These are phyloP conservation scores for Lasiodiplodia theobromae DNA, from an alignment of 2,329 filamentous ascomycete species.

Conservation along the genomic window DNA sequence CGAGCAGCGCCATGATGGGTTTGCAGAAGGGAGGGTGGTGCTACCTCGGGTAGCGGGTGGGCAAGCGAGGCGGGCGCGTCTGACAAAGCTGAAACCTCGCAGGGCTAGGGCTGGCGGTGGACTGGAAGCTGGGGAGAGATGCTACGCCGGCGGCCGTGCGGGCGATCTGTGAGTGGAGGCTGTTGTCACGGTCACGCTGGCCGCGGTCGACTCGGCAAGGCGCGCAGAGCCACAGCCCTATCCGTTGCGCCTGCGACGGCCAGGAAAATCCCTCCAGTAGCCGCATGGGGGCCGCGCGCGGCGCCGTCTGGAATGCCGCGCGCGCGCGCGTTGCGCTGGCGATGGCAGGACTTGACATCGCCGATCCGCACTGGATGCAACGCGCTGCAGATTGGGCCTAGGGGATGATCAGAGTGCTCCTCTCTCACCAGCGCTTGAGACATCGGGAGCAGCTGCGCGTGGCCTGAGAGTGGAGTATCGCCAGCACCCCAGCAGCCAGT, in stretches of 20 bases:
- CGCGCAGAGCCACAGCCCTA: slow-evolving; percentile 24
- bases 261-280: slow-evolving; percentile 23
- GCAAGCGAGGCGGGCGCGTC: slow-evolving; percentile 25
- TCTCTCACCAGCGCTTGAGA: slow-evolving; percentile 19
- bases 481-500: slow-evolving; percentile 7
- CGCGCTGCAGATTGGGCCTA: slow-evolving; percentile 22
- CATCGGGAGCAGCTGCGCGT: slow-evolving; percentile 20
- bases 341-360: slow-evolving; percentile 17
- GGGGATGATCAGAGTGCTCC: slow-evolving; percentile 15
- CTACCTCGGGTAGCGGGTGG: slow-evolving; percentile 13
- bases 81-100: slow-evolving; percentile 29
- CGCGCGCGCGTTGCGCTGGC: neutral
- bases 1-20: slow-evolving; percentile 63
- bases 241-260: slow-evolving; percentile 4
- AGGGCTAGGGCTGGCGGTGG: slow-evolving; percentile 24
- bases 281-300: slow-evolving; percentile 4
- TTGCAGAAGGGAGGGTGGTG: slow-evolving; percentile 26
- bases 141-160: slow-evolving; percentile 20
- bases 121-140: slow-evolving; percentile 24
- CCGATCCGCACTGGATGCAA: slow-evolving; percentile 20
- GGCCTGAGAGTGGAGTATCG: slow-evolving; percentile 26
- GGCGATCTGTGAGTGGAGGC: slow-evolving; percentile 14
- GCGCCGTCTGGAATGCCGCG: slow-evolving; percentile 4
- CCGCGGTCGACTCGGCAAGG: slow-evolving; percentile 4
- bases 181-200: slow-evolving; percentile 8